Evolutionary conservation across 139 green algal species (phyloP), one percentile per base, ranked within the genome.

Genomic region (Bryopsis sp.): DNA sequence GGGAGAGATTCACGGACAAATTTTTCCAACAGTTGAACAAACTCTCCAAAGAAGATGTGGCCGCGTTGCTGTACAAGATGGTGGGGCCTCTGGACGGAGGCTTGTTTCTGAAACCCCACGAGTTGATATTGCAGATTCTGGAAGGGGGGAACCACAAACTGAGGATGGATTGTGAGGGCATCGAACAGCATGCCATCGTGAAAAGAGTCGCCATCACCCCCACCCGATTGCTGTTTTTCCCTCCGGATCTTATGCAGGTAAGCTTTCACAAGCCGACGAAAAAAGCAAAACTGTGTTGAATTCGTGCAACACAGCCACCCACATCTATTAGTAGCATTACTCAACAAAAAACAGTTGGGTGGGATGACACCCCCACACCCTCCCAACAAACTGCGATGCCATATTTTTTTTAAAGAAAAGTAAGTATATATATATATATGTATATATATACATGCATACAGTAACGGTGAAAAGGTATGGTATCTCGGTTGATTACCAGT

Each of bases 151-250:
- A n/a, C n/a, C n/a, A 54, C 43, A 54, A 19, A 54, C 19, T 19
- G 15, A 54, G 15, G 11, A 19, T 54, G 43, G 43, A 54, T 54
- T 11, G 43, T 19, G 19, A 26, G 11, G 11, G 15, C 19, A 19
- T 11, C 26, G 22, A 63, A 28, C 24, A 31, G 7, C 62, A 69
- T 31, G 37, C 35, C 5, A 48, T 36, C 38, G 43, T 69, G 8
- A 69, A 54, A n/a, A 7, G 62, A 29, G 29, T 69, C 3, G 26
- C 54, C 62, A 36, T 69, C 38, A 69, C 62, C 5, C 62, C 62
- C 5, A 69, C 62, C 6, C 4, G 37, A 57, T 7, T 69, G 5
- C 38, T 34, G 5, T 69, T 69, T 37, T 69, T 47, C 39, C 8
- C 48, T 8, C 62, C 62, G 8, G 62, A 69, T 35, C 22, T 35